phyloP scores from a whole-genome alignment of 257 asterid species.

The Linaria vulgaris region DNA sequence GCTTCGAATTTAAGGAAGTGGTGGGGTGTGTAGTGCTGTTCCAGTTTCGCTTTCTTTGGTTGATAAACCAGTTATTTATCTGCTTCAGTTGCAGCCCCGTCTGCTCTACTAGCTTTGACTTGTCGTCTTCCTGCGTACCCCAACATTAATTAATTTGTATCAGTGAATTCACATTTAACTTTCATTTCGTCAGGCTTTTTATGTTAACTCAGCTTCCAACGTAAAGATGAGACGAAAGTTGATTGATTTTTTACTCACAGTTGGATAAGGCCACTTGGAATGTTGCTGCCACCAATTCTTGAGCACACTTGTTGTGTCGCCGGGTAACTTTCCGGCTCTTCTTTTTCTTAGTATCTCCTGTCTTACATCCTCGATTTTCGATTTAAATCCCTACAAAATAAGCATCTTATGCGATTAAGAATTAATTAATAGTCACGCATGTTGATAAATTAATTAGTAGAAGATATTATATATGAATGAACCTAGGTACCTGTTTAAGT shows the following conservation, averaged over 20 bases:
- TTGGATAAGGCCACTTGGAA: slow-evolving; percentile 98
- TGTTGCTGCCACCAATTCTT: slow-evolving; percentile 98
- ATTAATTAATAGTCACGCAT: too few relatives aligned
- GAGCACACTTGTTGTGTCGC: slow-evolving; percentile 83
- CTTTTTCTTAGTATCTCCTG: slow-evolving; percentile 92
- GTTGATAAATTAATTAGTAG: too few relatives aligned
- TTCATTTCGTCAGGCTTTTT: too few relatives aligned
- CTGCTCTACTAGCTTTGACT: slow-evolving; percentile 85
- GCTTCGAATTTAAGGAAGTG: slow-evolving; percentile 86
- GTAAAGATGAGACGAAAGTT: too few relatives aligned
- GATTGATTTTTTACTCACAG: slow-evolving; percentile 67
- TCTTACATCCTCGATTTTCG: slow-evolving; percentile 86
- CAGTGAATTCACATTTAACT: too few relatives aligned
- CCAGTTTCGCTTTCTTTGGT: slow-evolving; percentile 95
- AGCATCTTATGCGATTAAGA: too few relatives aligned
- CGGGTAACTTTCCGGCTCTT: slow-evolving; percentile 93
- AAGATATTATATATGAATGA: too few relatives aligned
- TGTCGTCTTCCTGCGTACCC: slow-evolving; percentile 77
- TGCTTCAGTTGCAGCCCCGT: slow-evolving; percentile 95
- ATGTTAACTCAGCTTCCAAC: too few relatives aligned
- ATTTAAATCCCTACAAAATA: slow-evolving; percentile 74
- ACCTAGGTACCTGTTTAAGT: slow-evolving; percentile 91
- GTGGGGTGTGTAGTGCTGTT: slow-evolving; percentile 77
- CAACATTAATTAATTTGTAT: too few relatives aligned
- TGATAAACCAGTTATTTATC: slow-evolving; percentile 96